A percentile compares a stretch with the other conserved stretches of the same genome.
These are phyloP conservation scores for Cutaneotrichosporon spelunceum DNA, from an alignment of 1,284 basidiomycete genomes.

Conservation along the genomic window DNA sequence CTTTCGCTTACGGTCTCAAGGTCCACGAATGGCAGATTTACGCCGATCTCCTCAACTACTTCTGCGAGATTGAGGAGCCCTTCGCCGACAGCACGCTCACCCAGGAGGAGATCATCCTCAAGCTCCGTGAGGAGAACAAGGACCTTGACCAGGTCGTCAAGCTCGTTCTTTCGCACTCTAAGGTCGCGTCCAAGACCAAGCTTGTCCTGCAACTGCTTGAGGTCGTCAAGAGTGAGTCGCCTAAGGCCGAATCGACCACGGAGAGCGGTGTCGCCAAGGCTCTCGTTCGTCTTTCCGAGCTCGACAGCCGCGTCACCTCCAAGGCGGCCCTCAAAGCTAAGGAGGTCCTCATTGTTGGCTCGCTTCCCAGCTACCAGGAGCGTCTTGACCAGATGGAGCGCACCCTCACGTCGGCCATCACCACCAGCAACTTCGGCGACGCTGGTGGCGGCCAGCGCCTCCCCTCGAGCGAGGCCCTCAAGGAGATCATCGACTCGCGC, in stretches of 20 bases:
- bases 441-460: constrained; percentile 62
- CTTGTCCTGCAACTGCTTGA: constrained; percentile 82
- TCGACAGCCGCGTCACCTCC: constrained; percentile 82
- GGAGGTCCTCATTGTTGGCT: constrained; percentile 91
- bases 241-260: constrained; percentile 61
- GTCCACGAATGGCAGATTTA: constrained; percentile 69
- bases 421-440: constrained; percentile 84
- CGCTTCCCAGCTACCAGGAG: constrained; percentile 96
- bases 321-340: constrained; percentile 91
- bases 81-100: constrained; percentile 78
- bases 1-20: constrained; percentile 78
- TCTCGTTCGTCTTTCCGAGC: constrained; percentile 56
- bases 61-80: constrained; percentile 72
- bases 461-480: constrained; percentile 82
- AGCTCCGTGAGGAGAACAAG: constrained; percentile 86
- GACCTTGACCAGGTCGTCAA: constrained; percentile 86
- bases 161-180: constrained; percentile 90
- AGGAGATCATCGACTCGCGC: constrained; percentile 91
- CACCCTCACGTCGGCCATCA: constrained; percentile 83
- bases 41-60: constrained; percentile 50
- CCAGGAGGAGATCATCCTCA: constrained; percentile 81
- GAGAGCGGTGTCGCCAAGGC: constrained; percentile 47
- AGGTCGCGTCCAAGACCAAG: constrained; percentile 88
- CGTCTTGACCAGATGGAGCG: constrained; percentile 90
- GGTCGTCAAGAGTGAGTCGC: constrained; percentile 75